Evolutionary conservation across 2,329 filamentous ascomycete genomes (phyloP), one percentile per base, ranked within the genome.

Genomic region (Graphilbum ipis-grandicollis): DNA sequence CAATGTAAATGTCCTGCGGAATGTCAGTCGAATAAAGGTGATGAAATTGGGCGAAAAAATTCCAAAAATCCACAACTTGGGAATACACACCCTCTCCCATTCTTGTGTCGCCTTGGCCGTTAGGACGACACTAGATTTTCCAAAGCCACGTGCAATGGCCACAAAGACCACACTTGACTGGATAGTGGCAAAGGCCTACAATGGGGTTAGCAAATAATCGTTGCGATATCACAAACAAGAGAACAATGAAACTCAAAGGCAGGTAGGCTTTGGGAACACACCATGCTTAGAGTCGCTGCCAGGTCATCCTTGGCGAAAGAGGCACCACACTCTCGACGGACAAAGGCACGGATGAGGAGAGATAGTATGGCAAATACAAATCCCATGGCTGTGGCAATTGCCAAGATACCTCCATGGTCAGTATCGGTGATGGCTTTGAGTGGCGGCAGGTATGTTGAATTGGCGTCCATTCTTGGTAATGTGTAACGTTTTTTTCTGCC

Each of bases 371-470:
- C 46, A 19, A 62, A 50, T 4, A 55, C 51, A 4, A 63, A 41
- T 2, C 51, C 49, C 13, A 62, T 43, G 1, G 54, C 50, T 7
- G 58, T 53, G 9, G 55, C 47, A 31, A 63, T 57, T 6, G 56
- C 47, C 15, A 64, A 47, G 18, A 61, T 41, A 13, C 57, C 59
- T 31, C 54, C 51, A 38, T 60, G 56, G 41, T 63, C 51, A 18
- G 50, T 46, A n/a, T 45, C 32, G 9, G 51, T 56, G 35, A 60
- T 47, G 33, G 47, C 45, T 15, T 52, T 50, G 25, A 60, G 46
- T 4, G 58, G 56, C 31, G 52, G 41, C n/a, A 49, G 46, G 18
- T 43, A 12, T 4, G 40, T 41, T 12, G 35, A 7, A 33, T 38
- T 34, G 19, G 31, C 30, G 31, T 42, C 41, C 41, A 46, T 47